Base-by-base conservation (phyloP, 2,329 filamentous ascomycete genomes). In the Madurella mycetomatis region DNA sequence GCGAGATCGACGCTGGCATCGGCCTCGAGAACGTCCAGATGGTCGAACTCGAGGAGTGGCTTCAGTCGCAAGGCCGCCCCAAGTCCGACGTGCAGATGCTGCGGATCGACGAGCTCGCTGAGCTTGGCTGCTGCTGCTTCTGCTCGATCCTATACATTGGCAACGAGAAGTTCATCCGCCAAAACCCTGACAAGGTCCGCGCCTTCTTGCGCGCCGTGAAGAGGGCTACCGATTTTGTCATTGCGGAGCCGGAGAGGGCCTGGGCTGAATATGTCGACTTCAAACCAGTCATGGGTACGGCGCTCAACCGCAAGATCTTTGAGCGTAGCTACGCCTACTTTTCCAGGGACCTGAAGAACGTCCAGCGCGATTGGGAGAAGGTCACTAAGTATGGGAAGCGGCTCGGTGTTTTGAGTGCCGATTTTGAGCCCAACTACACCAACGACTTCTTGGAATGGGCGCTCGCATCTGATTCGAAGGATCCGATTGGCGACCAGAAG, bases 41-140 rank as follows among this genome's bases (percentile, higher is more conserved):
- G 87, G 87, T 90, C 42, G 87, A 90, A 71, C 78, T 91, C 1
- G 86, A 87, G 69, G 86, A 89, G 66, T 90, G 86, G 87, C 83
- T 90, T 17, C 77, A 76, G 0, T 58, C 67, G 0, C 84, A 88
- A 67, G 78, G 77, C 61, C 84, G 85, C 1, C 78, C 82, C 55
- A 80, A 79, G 67, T 72, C 75, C 13, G 86, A 90, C 59, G 87
- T 90, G 8, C 84, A 88, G 71, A 90, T 91, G 87, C 81, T 91
- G 16, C 84, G 87, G 64, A 91, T 91, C 65, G 87, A 91, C 67
- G 82, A 90, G 73, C 84, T 91, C 30, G 87, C 87, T 34, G 85
- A 90, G 69, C 76, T 90, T 2, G 87, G 87, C 47, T 91, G 87
- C 75, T 91, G 87, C 80, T 91, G 87, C 77, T 91, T 91, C 81